Conservation (phyloP, 768 basidiomycete genomes). For the Cystobasidium tubakii region DNA sequence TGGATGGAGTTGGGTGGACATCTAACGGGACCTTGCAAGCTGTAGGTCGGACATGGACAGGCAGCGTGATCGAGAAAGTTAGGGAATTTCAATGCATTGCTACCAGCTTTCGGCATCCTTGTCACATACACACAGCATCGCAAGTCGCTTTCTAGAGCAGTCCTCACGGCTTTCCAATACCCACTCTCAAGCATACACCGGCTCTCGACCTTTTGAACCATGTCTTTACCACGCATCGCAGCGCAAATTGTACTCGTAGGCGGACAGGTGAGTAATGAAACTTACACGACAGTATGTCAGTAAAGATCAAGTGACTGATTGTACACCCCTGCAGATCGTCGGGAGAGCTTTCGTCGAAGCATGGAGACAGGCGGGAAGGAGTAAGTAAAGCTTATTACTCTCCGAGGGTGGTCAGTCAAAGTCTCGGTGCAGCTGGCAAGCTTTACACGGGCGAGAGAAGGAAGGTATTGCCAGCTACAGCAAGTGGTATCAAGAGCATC, state of each 20-base stretch:
- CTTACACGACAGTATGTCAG: neutral
- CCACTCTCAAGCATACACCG: neutral
- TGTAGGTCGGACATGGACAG: too few relatives aligned
- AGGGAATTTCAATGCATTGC: too few relatives aligned
- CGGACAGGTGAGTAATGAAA: slow-evolving; percentile 16
- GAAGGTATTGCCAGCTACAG: neutral
- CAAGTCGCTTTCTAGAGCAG: too few relatives aligned
- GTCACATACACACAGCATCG: too few relatives aligned
- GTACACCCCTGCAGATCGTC: slow-evolving; percentile 59
- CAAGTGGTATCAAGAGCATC: too few relatives aligned
- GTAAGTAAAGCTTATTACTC: slow-evolving; percentile 56
- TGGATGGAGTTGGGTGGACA: too few relatives aligned
- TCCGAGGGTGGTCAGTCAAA: slow-evolving; percentile 4
- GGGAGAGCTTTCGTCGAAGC: slow-evolving; percentile 89
- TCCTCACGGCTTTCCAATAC: too few relatives aligned
- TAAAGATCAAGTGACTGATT: slow-evolving; percentile 60
- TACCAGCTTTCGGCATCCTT: too few relatives aligned
- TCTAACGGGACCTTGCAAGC: too few relatives aligned
- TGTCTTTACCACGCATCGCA: slow-evolving; percentile 32
- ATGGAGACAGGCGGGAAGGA: slow-evolving; percentile 83
- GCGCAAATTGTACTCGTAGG: slow-evolving; percentile 37
- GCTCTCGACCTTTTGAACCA: neutral
- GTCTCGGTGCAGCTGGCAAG: neutral
- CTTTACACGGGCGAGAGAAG: slow-evolving; percentile 24
- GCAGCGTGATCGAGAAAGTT: too few relatives aligned